Conservation (phyloP, 208 protist genomes). For the Acanthamoeba triangularis region DNA sequence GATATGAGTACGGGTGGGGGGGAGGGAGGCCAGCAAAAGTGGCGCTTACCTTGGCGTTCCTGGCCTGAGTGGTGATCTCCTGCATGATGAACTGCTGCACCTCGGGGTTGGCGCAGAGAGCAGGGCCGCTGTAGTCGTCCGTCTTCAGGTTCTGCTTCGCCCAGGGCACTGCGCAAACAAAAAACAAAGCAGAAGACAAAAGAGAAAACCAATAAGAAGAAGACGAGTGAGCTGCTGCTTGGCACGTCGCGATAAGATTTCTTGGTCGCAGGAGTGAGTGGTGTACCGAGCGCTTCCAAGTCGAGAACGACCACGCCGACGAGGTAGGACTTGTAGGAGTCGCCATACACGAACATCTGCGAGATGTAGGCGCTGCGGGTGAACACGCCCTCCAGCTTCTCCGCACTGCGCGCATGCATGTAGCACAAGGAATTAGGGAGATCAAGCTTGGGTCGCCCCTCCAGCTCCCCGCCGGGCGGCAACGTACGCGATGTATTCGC, state of each 20-base stretch:
- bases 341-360: conserved; percentile 78
- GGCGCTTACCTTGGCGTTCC: not conserved
- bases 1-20: no score
- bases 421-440: not conserved
- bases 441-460: not conserved
- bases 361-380: conserved; percentile 59
- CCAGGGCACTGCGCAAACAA: conserved; percentile 6
- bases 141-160: conserved; percentile 46
- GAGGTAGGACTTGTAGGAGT: conserved; percentile 82
- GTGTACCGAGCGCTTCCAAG: conserved; percentile 62
- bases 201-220: not conserved
- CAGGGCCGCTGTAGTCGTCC: not conserved
- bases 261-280: not conserved
- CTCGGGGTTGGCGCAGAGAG: not conserved
- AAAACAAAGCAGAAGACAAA: not conserved
- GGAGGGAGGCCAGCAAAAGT: not conserved
- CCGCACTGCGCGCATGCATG: not conserved
- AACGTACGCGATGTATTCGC: conserved; percentile 90
- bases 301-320: conserved; percentile 91
- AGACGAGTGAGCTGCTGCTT: no score
- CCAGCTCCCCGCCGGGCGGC: not conserved
- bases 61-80: conserved; percentile 34
- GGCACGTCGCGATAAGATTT: no score
- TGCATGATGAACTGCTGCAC: conserved; percentile 52
- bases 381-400: conserved; percentile 77